Evolutionary conservation across 768 basidiomycete species (phyloP), one percentile per base, ranked within the genome.

Genomic region (Serendipita indica): DNA sequence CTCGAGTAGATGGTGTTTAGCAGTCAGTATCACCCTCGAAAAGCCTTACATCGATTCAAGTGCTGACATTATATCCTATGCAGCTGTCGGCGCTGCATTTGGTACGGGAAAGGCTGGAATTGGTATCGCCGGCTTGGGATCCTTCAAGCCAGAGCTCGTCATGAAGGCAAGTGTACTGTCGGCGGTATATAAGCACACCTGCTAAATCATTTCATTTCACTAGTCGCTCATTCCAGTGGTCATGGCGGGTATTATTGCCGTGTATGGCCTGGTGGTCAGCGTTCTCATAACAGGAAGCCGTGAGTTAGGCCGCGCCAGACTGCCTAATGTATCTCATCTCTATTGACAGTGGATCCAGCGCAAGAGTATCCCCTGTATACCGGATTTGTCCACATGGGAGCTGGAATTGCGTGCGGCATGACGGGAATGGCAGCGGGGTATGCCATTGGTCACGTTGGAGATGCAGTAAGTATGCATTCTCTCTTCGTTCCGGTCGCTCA

Each of bases 181-280:
- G n/a, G n/a, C n/a, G n/a, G n/a, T n/a, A n/a, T n/a, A n/a, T n/a
- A n/a, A 20, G n/a, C 27, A 59, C 0, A 30, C 16, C 32, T 45
- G 1, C 20, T 33, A 20, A 18, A 39, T 49, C n/a, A 37, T 45
- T 39, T 22, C 62, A 12, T 27, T 30, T 4, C 56, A 27, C 33
- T 43, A 43, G 41, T 93, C 90, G 14, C 77, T 96, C 57, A 91
- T 97, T 63, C 93, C 93, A 3, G 92, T 96, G 33, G 91, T 98
- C 70, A 96, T 97, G 92, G 88, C 90, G 60, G 92, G 93, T 73
- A 96, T 96, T 70, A 93, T 96, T 64, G 92, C 93, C 30, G 93
- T 98, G 34, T 98, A 97, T 67, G 93, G 93, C 5, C 78, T 98
- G 39, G 94, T 98, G 6, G 93, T 97, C 13, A 88, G 89, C 2